Evolutionary conservation across 192 early-diverging fungal genomes (phyloP).

Genomic region (Entrophospora sp.): DNA sequence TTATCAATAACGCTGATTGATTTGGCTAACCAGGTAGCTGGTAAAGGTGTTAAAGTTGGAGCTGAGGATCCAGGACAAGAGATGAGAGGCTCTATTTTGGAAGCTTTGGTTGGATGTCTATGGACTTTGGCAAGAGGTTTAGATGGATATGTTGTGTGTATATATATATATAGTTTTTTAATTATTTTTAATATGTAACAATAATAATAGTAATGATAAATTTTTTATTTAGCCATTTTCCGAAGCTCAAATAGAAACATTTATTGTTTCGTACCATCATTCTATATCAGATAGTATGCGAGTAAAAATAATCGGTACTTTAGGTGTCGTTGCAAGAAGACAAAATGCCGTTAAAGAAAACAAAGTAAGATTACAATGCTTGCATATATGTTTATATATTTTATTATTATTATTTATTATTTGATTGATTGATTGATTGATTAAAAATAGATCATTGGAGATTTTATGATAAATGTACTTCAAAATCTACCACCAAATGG

Average conservation of each 20-base stretch:
- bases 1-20: conserved; percentile 55
- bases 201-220: background rate
- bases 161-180: background rate
- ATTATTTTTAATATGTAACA: background rate
- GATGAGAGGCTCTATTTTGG: conserved; percentile 47
- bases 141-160: conserved; percentile 42
- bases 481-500: conserved; percentile 25
- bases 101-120: conserved; percentile 60
- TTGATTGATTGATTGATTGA: background rate
- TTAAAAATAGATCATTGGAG: conserved; percentile 46
- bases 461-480: conserved; percentile 49
- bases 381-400: conserved; percentile 1
- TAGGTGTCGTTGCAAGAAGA: conserved; percentile 65
- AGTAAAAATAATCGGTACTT: conserved; percentile 62
- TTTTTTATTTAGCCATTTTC: conserved; percentile 29
- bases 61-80: conserved; percentile 41
- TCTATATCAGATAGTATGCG: conserved; percentile 38
- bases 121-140: conserved; percentile 70
- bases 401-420: background rate
- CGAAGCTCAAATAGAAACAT: conserved; percentile 30
- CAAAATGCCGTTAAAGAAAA: conserved; percentile 58
- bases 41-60: conserved; percentile 39
- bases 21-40: conserved; percentile 41
- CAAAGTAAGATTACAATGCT: conserved; percentile 40
- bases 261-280: conserved; percentile 37